A percentile compares a stretch with the other conserved stretches of the same genome.
phyloP scores from a whole-genome alignment of 192 early-diverging fungal species.

The Backusella tarrabulga region DNA sequence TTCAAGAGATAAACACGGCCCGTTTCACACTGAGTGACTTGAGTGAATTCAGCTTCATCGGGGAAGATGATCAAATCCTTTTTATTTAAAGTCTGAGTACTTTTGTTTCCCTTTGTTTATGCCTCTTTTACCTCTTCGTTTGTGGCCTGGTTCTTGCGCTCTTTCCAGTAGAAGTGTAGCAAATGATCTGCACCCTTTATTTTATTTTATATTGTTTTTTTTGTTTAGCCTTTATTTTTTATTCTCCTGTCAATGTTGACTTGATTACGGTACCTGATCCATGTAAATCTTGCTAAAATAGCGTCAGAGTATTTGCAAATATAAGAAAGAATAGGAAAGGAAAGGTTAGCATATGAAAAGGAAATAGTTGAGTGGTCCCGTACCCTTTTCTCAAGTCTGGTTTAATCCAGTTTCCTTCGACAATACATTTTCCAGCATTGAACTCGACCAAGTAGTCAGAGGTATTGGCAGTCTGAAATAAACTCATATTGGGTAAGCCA shows the following conservation, averaged over 20 bases:
- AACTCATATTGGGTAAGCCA: constrained; percentile 25
- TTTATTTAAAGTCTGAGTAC: not conserved
- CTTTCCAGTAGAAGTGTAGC: constrained; percentile 82
- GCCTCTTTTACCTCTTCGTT: constrained; percentile 44
- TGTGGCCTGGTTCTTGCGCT: constrained; percentile 50
- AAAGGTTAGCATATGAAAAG: not conserved
- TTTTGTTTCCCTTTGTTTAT: not conserved
- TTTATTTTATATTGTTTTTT: not conserved
- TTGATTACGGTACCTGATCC: constrained; percentile 46
- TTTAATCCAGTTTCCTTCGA: constrained; percentile 65
- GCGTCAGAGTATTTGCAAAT: not conserved
- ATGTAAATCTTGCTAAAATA: constrained; percentile 57
- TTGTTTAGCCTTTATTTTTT: not conserved
- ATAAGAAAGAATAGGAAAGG: not conserved
- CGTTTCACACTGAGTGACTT: constrained; percentile 50
- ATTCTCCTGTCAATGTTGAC: not conserved
- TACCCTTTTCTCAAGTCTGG: constrained; percentile 53
- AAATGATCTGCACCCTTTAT: constrained; percentile 60
- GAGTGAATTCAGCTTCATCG: constrained; percentile 71
- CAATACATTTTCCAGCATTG: constrained; percentile 69
- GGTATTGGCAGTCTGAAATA: constrained; percentile 30
- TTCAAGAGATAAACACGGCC: constrained; percentile 81
- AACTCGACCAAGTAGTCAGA: constrained; percentile 51
- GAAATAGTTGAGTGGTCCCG: not conserved
- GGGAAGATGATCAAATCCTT: constrained; percentile 73